These are phyloP conservation scores for Primulina huaijiensis DNA, from an alignment of 257 asterid genomes.

Conservation along the genomic window DNA sequence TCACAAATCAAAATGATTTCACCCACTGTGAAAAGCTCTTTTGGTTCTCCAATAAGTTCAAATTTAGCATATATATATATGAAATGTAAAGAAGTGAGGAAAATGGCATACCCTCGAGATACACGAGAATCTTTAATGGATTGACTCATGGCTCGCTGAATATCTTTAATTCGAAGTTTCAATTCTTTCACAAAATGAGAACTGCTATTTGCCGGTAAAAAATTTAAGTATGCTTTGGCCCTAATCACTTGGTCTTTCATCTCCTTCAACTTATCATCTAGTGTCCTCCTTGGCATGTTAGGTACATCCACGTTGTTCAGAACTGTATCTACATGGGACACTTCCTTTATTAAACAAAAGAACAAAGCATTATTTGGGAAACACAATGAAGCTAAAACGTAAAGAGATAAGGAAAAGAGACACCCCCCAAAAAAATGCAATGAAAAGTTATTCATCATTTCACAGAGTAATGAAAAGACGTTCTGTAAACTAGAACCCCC, in stretches of 20 bases:
- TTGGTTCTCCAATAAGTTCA: constrained; percentile 3
- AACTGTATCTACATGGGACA: constrained; percentile 29
- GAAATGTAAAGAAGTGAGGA: constrained; percentile 2
- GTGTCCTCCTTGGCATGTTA: constrained; percentile 32
- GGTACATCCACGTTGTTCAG: constrained; percentile 34
- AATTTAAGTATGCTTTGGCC: constrained; percentile 67
- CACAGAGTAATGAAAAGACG: background rate
- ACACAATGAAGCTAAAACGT: constrained; percentile 9
- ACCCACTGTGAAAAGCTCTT: constrained; percentile 12
- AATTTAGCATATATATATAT: constrained; percentile 3
- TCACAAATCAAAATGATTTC: constrained; percentile 16
- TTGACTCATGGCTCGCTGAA: constrained; percentile 66
- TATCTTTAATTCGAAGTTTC: constrained; percentile 78
- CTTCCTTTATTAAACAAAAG: constrained; percentile 46
- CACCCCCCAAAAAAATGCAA: background rate
- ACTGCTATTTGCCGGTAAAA: constrained; percentile 60
- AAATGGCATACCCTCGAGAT: constrained; percentile 51
- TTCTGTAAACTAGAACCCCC: constrained; percentile 17
- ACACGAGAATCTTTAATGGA: constrained; percentile 59
- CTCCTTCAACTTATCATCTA: constrained; percentile 69
- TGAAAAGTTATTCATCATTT: background rate
- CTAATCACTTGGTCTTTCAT: constrained; percentile 84
- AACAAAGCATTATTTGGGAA: constrained; percentile 19
- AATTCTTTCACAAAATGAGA: constrained; percentile 83
- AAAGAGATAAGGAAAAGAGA: background rate